Evolutionary conservation across 371 early-diverging fungal genomes (phyloP), one percentile per base, ranked within the genome.

Genomic region (Actinomucor elegans): DNA sequence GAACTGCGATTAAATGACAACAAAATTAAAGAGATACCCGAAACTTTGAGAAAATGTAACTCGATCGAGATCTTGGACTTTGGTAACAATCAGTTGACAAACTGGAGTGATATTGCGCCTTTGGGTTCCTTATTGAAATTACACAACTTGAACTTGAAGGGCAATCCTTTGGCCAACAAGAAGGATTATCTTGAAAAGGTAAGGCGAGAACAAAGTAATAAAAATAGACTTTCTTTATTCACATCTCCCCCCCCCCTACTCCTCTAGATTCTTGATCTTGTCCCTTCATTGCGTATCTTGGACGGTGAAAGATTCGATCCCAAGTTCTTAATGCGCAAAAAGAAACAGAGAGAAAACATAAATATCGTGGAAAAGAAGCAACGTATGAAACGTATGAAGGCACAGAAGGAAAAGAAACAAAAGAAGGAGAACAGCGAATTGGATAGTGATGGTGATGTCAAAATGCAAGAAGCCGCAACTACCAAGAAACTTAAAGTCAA

Each of bases 251-350:
- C n/a, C n/a, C n/a, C n/a, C n/a, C n/a, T n/a, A n/a, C n/a, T n/a
- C n/a, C 15, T 1, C 23, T 52, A 77, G 76, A 77, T 89, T 18
- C 59, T 87, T 12, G 74, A 71, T n/a, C 62, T 87, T 52, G 66
- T 88, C 1, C 92, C 91, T 29, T 80, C 84, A 7, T 64, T 94
- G 34, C 81, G 90, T 34, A 78, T 92, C 9, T 68, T 94, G 43
- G 94, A 94, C 63, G 86, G 85, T n/a, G 85, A 85, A 43, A 71
- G 94, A 29, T 92, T 92, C 55, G 94, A 94, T 66, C 69, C 76
- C 18, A 86, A 82, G 59, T 94, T 87, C 66, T 66, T 91, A 48
- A 75, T 86, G 56, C 71, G 89, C 45, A 83, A 84, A 57, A 72
- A 80, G 52, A 85, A 85, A 47, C 73, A 77, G 31, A 52, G 69